phyloP scores from a whole-genome alignment of 164 flowering plant species.

The Stephania yunnanensis region DNA sequence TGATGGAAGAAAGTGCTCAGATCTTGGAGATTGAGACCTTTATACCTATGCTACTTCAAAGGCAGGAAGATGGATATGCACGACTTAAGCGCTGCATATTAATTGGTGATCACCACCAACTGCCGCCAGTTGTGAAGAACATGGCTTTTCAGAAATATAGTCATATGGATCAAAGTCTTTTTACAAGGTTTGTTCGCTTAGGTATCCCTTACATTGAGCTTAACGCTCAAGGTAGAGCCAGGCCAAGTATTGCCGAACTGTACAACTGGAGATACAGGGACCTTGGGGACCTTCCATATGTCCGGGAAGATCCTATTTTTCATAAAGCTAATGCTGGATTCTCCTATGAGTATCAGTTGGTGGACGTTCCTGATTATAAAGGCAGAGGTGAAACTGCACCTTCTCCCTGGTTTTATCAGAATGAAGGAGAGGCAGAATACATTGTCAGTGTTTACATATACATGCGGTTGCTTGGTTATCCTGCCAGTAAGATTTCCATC shows the following conservation, averaged over 20 bases:
- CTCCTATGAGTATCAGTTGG: conserved; percentile 84
- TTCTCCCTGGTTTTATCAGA: conserved; percentile 98
- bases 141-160: conserved; percentile 99
- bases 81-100: conserved; percentile 93
- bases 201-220: conserved; percentile 97
- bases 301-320: conserved; percentile 56
- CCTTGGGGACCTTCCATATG: conserved; percentile 86
- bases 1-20: conserved; percentile 99
- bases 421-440: conserved; percentile 98
- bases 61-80: conserved; percentile 97
- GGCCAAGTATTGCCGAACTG: conserved; percentile 88
- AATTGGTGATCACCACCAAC: conserved; percentile 98
- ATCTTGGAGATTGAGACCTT: conserved; percentile 96
- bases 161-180: conserved; percentile 98
- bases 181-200: conserved; percentile 93
- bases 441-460: conserved; percentile 88
- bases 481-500: conserved; percentile 90
- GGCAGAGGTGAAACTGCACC: conserved; percentile 94
- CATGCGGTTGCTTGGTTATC: conserved; percentile 91
- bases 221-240: conserved; percentile 97
- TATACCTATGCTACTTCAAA: conserved; percentile 95
- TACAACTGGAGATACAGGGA: conserved; percentile 97
- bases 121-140: conserved; percentile 98
- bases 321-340: conserved; percentile 90
- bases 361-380: conserved; percentile 89